Evolutionary conservation across 768 basidiomycete species (phyloP), one percentile per base, ranked within the genome.

Genomic region (Naganishia vaughanmartiniae): DNA sequence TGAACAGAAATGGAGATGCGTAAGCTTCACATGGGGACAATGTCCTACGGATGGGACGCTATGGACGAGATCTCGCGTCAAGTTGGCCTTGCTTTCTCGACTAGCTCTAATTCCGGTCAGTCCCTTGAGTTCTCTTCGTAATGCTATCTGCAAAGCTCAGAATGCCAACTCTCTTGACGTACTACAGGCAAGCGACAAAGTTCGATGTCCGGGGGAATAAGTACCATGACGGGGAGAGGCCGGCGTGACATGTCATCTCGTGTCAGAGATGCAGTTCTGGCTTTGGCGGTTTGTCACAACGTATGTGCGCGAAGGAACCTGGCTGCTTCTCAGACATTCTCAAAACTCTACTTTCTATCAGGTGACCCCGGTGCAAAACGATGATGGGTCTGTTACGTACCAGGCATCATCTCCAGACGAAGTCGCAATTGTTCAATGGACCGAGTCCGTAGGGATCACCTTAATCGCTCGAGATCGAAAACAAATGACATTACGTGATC

Each of bases 401-500:
- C 95, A 99, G 84, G 96, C 96, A 0, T 95, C 94, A 0, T 99
- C 96, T 0, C 96, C 96, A 0, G 96, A 99, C 77, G 96, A 99
- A 83, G 96, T 98, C 54, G 96, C 96, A 53, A 98, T 99, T 74
- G 95, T 99, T 45, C 89, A 88, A 71, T 98, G 93, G 92, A 98
- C 96, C 11, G 89, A 92, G 73, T 93, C 92, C 0, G 90, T 98
- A 73, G 95, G 95, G 0, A 84, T 99, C 4, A 91, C 91, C 0
- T 87, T 99, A 42, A 87, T 88, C 26, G 89, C 88, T 78, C 90
- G 96, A 31, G 93, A 96, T 78, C 91, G 96, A 46, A 90, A 90
- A 0, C 86, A 85, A n/a, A 95, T 98, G 80, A 88, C 90, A 33
- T 84, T 99, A 9, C 89, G 87, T 71, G 88, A 88, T 0, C 89